Evolutionary conservation across 176 grass and related monocot genomes (phyloP), one percentile per base, ranked within the genome.

Genomic region (Stipa capillata): DNA sequence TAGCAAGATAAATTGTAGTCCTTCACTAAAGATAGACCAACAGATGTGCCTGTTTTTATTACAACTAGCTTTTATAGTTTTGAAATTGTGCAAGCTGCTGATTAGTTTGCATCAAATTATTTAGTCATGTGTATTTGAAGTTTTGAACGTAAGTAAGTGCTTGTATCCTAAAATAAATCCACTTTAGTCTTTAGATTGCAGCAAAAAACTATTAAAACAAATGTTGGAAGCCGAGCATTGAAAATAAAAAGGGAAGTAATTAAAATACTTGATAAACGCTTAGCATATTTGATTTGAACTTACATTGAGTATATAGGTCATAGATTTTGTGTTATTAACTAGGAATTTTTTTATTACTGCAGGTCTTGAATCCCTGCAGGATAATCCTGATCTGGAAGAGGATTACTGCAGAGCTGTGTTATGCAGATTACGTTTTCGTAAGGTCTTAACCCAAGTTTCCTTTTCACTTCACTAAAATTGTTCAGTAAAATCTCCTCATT

Each of bases 371-470:
- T 91, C 92, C 71, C 87, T 94, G 53, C 95, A 98, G 71, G 91
- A 77, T 70, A 94, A 94, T 87, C 85, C 95, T 77, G 83, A 94
- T 36, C 77, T 94, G 59, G 95, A 98, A 85, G 95, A 93, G 73
- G 92, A 83, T 72, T 98, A 93, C 69, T 98, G 95, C 88, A 91
- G 78, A 89, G 83, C 92, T 78, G 42, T 98, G 69, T 83, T 98
- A 58, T 93, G 95, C 78, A 84, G 95, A 86, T 98, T 98, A 89
- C 95, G 92, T 89, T 98, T 98, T 98, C 95, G 92, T 98, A 98
- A 98, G 95, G 95, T 98, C 90, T 98, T 83, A 84, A 81, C 86
- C 84, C 82, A 71, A 85, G 72, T 85, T 90, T 93, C 91, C 82
- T 90, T 18, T 79, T 65, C 33, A 69, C 15, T 60, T 44, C 61